Conservation (phyloP, 345 rosid species). For the Nephelium lappaceum region DNA sequence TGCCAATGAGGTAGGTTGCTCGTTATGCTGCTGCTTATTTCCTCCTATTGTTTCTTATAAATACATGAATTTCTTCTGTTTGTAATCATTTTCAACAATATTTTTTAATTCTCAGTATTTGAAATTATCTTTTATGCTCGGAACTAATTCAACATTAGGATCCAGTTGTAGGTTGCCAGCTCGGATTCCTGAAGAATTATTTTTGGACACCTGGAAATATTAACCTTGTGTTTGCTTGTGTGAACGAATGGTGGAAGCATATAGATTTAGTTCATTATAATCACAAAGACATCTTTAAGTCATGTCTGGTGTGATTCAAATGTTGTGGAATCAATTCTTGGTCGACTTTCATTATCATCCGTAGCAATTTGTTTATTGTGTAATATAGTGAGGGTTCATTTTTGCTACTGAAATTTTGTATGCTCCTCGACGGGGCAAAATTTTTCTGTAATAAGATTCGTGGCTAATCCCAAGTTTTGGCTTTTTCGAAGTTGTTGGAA, state of each 20-base stretch:
- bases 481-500: too few relatives aligned
- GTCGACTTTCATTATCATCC: not conserved
- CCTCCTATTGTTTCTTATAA: not conserved
- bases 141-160: not conserved
- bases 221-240: not conserved
- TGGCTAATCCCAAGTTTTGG: too few relatives aligned
- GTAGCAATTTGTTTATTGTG: not conserved
- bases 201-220: not conserved
- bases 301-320: not conserved
- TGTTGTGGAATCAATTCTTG: not conserved
- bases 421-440: too few relatives aligned
- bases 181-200: not conserved
- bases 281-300: not conserved
- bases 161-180: not conserved
- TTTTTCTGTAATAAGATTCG: too few relatives aligned
- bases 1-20: not conserved
- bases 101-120: too few relatives aligned
- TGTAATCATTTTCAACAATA: not conserved
- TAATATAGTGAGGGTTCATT: not conserved
- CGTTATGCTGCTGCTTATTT: not conserved
- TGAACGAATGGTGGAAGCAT: not conserved
- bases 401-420: not conserved
- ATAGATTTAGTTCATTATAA: not conserved
- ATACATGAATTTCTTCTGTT: not conserved
- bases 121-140: not conserved